These are phyloP conservation scores for Hirsutella thompsonii DNA, from an alignment of 2,329 filamentous ascomycete genomes.

Conservation along the genomic window DNA sequence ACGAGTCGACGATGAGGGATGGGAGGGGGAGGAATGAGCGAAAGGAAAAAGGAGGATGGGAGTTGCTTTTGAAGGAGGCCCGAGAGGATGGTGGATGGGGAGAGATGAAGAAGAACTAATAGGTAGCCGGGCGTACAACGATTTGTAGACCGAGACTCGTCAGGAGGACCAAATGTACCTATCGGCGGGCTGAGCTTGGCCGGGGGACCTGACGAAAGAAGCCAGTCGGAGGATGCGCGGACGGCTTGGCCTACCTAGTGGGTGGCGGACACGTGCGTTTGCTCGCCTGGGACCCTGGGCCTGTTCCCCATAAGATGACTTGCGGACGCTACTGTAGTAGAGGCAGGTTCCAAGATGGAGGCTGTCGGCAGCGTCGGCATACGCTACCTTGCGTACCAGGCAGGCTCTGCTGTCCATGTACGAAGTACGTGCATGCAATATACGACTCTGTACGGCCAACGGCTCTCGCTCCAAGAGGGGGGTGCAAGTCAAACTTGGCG, in stretches of 20 bases:
- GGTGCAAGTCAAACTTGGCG: background rate
- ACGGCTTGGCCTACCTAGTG: constrained; percentile 2
- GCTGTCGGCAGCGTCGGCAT: constrained; percentile 9
- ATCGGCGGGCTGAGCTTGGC: constrained; percentile 9
- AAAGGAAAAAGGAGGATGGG: constrained; percentile 5
- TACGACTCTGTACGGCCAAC: too few species aligned
- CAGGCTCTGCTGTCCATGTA: background rate
- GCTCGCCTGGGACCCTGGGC: constrained; percentile 2
- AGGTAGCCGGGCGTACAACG: background rate
- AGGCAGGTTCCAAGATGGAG: constrained; percentile 6
- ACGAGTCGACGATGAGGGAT: background rate
- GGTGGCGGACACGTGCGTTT: constrained; percentile 8
- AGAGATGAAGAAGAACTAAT: background rate
- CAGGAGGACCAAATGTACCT: background rate
- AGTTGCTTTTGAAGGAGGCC: constrained; percentile 11
- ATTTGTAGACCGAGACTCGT: background rate
- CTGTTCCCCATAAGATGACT: constrained; percentile 5
- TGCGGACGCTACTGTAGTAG: constrained; percentile 6
- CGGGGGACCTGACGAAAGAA: background rate
- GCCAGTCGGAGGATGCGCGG: constrained; percentile 5
- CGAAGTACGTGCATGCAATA: too few species aligned
- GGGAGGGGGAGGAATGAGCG: background rate
- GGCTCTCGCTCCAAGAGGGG: too few species aligned
- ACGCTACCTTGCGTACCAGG: constrained; percentile 6
- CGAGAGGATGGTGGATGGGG: background rate